Base-by-base conservation (phyloP, 1,139 yeast genomes). In the Kodamaea arcana region DNA sequence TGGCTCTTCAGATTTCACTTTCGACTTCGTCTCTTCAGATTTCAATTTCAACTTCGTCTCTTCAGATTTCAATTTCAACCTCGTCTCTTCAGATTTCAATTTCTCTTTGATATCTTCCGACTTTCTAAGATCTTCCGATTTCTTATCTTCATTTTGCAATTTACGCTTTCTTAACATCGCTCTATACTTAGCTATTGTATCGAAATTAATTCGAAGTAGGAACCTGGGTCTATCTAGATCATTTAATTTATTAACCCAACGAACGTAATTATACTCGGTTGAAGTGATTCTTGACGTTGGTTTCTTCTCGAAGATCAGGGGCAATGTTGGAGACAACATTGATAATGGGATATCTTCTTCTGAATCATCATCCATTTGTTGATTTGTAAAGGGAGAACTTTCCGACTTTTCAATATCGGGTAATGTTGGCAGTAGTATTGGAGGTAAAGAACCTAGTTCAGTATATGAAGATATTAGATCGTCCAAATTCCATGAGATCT, bases 371-470 rank as follows among this genome's bases (percentile, higher is more conserved):
- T 24, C 33, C 24, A 26, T 22, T 3, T 24, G 13, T 22, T 29
- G 23, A 10, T 31, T 35, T 8, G 31, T 22, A 3, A 20, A 27
- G 12, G 16, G 34, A 0, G 68, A 65, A 1, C 75, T 74, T 28
- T 68, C 54, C 6, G 8, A 15, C 3, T 15, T 6, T 9, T 25
- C 30, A 17, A 31, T 17, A 18, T 12, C 52, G 0, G 74, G 74
- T 12, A 69, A 44, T 0, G 70, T 63, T 2, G 75, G 75, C 3
- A 72, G 65, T 23, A 69, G 48, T 7, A 60, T 57, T 0, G 68
- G 66, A 1, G 75, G 75, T 29, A 69, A 54, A 2, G 39, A 29
- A 2, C 67, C 67, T n/a, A 50, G 42, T 5, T 62, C 63, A 21
- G 56, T 52, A 45, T 66, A 69, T n/a, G 62, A 52, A 17, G 51